Conservation (phyloP, 495 filamentous ascomycete genomes). For the Aspergillus heteromorphus region DNA sequence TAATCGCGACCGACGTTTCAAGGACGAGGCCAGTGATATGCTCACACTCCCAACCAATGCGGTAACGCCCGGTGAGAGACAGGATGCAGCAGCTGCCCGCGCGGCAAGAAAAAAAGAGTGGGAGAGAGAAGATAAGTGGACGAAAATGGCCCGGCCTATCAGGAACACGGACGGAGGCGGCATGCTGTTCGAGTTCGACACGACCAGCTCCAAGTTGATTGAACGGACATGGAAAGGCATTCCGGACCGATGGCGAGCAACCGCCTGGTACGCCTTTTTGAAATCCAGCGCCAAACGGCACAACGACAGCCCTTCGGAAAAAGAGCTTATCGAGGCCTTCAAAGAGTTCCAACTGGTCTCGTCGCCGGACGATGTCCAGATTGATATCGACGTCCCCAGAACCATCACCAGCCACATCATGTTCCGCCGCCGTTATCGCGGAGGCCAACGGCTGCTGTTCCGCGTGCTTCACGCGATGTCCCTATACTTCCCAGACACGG, state of each 20-base stretch:
- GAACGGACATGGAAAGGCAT: conserved; percentile 97
- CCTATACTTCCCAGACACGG: conserved; percentile 83
- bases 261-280: conserved; percentile 94
- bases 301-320: conserved; percentile 56
- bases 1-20: conserved; percentile 64
- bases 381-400: conserved; percentile 93
- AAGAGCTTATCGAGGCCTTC: conserved; percentile 64
- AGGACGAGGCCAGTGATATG: conserved; percentile 89
- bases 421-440: conserved; percentile 89
- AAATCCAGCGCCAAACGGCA: conserved; percentile 69
- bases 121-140: conserved; percentile 88
- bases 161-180: conserved; percentile 62
- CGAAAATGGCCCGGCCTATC: conserved; percentile 82
- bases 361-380: conserved; percentile 91
- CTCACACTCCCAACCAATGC: conserved; percentile 70
- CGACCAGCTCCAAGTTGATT: conserved; percentile 75
- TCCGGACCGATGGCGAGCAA: conserved; percentile 88
- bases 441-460: conserved; percentile 87
- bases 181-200: conserved; percentile 88
- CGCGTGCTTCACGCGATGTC: conserved; percentile 87
- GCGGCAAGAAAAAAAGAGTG: conserved; percentile 73
- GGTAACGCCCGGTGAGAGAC: conserved; percentile 50
- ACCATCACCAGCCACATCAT: conserved; percentile 97
- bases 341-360: conserved; percentile 63
- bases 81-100: conserved; percentile 48